Percentiles rank a stretch among this genome's conserved stretches.
phyloP scores from a whole-genome alignment of 345 rosid species.

The Noccaea bulbosa region DNA sequence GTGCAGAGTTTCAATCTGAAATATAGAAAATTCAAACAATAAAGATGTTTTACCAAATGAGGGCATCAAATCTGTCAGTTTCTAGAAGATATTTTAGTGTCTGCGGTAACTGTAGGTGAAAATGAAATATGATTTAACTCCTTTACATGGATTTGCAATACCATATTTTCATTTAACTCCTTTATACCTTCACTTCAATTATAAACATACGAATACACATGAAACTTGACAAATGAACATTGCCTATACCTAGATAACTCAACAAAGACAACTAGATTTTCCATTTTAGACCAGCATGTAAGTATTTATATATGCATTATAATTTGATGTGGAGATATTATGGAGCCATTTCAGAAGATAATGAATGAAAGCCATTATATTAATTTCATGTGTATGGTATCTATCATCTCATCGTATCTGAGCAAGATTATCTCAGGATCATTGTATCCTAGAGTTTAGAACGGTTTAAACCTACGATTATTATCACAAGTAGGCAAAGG shows the following conservation, averaged over 20 bases:
- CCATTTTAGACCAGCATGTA: slow-evolving; percentile 18
- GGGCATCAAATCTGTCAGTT: slow-evolving; percentile 35
- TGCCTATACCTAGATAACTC: slow-evolving; percentile 2
- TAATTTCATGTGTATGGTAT: slow-evolving; percentile 5
- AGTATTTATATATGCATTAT: neutral
- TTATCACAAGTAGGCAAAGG: slow-evolving; percentile 19
- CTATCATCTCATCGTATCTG: slow-evolving; percentile 8
- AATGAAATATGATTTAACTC: slow-evolving; percentile 19
- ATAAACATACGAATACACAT: slow-evolving; percentile 30
- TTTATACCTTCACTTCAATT: slow-evolving; percentile 17
- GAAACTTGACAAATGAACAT: slow-evolving; percentile 17
- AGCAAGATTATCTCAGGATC: slow-evolving; percentile 15
- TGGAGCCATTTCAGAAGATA: slow-evolving; percentile 11
- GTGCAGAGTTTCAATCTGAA: slow-evolving; percentile 31
- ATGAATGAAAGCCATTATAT: neutral
- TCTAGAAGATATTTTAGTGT: slow-evolving; percentile 27
- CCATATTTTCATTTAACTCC: slow-evolving; percentile 20
- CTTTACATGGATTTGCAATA: slow-evolving; percentile 1
- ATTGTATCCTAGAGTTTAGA: slow-evolving; percentile 12
- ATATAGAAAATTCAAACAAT: slow-evolving; percentile 29
- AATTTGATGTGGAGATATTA: neutral
- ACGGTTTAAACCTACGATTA: slow-evolving; percentile 8
- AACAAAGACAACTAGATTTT: neutral
- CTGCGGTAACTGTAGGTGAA: slow-evolving; percentile 34
- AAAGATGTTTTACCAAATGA: slow-evolving; percentile 33